Evolutionary conservation across 768 basidiomycete genomes (phyloP).

Genomic region (Russula griseocarnosa): DNA sequence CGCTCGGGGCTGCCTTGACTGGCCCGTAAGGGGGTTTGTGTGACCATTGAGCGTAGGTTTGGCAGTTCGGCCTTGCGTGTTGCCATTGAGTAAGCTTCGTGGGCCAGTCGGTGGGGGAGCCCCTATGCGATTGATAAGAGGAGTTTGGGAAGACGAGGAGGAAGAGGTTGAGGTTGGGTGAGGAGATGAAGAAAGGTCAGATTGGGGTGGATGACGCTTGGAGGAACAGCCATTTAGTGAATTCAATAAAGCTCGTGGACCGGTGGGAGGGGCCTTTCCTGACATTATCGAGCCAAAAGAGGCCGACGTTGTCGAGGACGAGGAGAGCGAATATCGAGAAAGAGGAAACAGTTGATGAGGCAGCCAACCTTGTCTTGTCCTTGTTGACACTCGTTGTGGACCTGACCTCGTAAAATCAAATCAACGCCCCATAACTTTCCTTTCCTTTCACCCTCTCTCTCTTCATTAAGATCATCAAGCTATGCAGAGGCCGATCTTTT

Average conservation of each 20-base stretch:
- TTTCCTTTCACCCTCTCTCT: not conserved
- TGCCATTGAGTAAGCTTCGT: conserved; percentile 50
- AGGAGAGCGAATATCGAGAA: conserved; percentile 18
- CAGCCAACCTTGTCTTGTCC: not conserved
- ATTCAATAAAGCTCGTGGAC: conserved; percentile 64
- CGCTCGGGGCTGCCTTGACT: conserved; percentile 34
- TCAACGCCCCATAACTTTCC: not conserved
- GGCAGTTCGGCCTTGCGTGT: conserved; percentile 32
- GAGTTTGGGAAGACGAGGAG: conserved; percentile 36
- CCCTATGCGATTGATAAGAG: conserved; percentile 42
- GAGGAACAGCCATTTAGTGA: conserved; percentile 36
- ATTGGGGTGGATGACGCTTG: conserved; percentile 25
- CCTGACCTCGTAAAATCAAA: conserved; percentile 1
- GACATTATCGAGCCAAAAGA: conserved; percentile 48
- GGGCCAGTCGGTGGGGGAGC: conserved; percentile 63
- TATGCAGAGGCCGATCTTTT: not conserved
- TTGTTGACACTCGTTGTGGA: conserved; percentile 26
- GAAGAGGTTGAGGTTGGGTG: conserved; percentile 30
- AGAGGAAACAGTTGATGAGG: not conserved
- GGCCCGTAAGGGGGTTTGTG: conserved; percentile 31
- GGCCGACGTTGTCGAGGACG: conserved; percentile 28
- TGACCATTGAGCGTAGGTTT: conserved; percentile 48
- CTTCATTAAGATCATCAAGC: not conserved
- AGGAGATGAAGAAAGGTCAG: conserved; percentile 22
- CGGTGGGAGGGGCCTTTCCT: conserved; percentile 72